Evolutionary conservation across 306 rosid species (phyloP).

Genomic region (Neltuma alba): DNA sequence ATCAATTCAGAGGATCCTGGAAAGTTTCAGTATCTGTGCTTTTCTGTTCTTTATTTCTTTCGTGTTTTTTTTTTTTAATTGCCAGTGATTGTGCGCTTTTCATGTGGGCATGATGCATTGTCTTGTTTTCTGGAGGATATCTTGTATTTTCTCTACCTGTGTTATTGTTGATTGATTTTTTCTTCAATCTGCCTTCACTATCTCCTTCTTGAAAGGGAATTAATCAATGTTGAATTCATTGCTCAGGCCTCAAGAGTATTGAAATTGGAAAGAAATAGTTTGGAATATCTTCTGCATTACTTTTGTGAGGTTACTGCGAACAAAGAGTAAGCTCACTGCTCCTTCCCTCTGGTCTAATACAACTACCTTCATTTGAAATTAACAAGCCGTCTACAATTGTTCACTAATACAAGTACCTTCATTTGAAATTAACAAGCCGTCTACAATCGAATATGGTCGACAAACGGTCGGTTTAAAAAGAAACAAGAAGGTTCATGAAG

Average conservation of each 20-base stretch:
- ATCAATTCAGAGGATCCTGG: conserved; percentile 21
- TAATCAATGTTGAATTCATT: conserved; percentile 30
- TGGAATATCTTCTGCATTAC: conserved; percentile 82
- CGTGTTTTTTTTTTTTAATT: no score
- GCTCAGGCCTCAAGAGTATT: conserved; percentile 88
- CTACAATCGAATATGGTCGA: no score
- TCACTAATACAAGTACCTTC: no score
- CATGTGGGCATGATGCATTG: not conserved
- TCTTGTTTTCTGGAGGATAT: not conserved
- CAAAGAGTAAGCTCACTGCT: conserved; percentile 68
- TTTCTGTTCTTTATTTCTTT: not conserved
- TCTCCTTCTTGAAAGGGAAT: conserved; percentile 1
- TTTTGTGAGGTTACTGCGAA: conserved; percentile 84
- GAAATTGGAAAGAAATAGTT: conserved; percentile 81
- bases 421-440: no score
- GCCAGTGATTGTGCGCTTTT: no score
- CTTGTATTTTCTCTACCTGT: not conserved
- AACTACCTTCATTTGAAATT: no score
- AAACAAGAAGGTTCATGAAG: no score
- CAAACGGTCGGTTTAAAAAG: no score
- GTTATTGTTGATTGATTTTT: not conserved
- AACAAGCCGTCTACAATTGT: no score
- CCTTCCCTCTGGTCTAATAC: no score
- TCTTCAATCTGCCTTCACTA: not conserved
- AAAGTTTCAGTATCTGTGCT: conserved; percentile 13